phyloP scores from a whole-genome alignment of 306 rosid genomes.

The Rosa chinensis region DNA sequence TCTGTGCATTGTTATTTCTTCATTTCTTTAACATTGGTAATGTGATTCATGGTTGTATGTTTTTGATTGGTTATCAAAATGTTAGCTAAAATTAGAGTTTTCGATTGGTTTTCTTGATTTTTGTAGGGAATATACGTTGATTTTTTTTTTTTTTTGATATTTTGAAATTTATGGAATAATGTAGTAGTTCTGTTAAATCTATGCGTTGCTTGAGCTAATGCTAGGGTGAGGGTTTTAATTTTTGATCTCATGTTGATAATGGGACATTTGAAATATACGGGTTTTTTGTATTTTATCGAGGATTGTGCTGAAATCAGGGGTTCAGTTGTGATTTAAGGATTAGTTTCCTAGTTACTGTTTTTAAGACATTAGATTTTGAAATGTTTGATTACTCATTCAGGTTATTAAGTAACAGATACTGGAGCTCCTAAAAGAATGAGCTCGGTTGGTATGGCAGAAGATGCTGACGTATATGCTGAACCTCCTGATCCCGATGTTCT shows the following conservation, averaged over 20 bases:
- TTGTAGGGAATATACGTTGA: not conserved
- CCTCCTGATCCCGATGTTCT: slow-evolving; percentile 57
- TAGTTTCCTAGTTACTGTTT: not conserved
- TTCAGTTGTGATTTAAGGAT: not conserved
- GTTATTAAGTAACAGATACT: not conserved
- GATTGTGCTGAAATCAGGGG: not conserved
- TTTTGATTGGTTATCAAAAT: not conserved
- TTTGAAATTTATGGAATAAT: not conserved
- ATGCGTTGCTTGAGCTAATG: not conserved
- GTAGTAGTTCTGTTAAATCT: not conserved
- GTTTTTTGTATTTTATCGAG: not conserved
- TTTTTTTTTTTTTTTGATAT: not conserved
- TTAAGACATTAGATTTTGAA: not conserved
- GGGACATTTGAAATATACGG: not conserved
- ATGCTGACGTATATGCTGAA: slow-evolving; percentile 29
- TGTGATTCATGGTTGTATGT: not conserved
- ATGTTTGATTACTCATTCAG: not conserved
- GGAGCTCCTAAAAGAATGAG: not conserved
- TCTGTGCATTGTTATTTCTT: too few relatives aligned
- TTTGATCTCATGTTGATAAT: not conserved
- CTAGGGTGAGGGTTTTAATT: not conserved
- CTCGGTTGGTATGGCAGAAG: slow-evolving; percentile 20
- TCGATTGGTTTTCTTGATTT: not conserved
- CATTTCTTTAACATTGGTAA: not conserved
- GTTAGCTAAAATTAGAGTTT: not conserved